A percentile compares a stretch with the other conserved stretches of the same genome.
These are phyloP conservation scores for Hortiboletus campestris DNA, from an alignment of 768 basidiomycete species.

Conservation along the genomic window DNA sequence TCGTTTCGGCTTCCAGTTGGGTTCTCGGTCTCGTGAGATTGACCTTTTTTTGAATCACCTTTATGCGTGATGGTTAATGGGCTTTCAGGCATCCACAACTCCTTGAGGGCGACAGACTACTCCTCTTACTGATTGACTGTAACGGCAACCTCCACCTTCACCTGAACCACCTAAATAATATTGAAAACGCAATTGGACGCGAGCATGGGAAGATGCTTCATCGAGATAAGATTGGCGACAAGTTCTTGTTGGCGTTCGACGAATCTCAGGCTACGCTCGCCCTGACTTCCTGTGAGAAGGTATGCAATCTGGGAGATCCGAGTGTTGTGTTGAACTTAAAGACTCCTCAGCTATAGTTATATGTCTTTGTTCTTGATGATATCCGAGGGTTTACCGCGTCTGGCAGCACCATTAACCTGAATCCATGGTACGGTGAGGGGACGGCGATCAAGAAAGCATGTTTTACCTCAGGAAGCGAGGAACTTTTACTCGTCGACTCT, in stretches of 20 bases:
- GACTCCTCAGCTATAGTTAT: conserved; percentile 33
- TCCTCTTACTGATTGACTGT: conserved; percentile 40
- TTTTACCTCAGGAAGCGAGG: conserved; percentile 52
- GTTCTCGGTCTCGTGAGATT: conserved; percentile 25
- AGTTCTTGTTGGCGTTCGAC: conserved; percentile 48
- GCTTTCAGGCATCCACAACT: conserved; percentile 38
- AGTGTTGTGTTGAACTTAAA: not conserved
- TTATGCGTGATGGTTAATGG: not conserved
- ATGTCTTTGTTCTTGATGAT: conserved; percentile 52
- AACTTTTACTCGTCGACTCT: conserved; percentile 50
- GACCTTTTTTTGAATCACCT: not conserved
- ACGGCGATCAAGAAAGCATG: conserved; percentile 37
- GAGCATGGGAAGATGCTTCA: conserved; percentile 36
- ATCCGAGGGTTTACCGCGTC: conserved; percentile 40
- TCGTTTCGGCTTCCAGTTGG: conserved; percentile 25
- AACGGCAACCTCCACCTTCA: conserved; percentile 35
- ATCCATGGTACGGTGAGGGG: conserved; percentile 44
- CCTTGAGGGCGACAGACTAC: conserved; percentile 37
- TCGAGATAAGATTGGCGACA: conserved; percentile 46
- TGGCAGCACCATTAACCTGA: conserved; percentile 43
- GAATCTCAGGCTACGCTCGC: conserved; percentile 50
- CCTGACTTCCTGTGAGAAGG: conserved; percentile 44
- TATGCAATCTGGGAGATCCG: conserved; percentile 8
- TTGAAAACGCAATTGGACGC: conserved; percentile 36
- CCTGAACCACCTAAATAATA: conserved; percentile 33